Base-by-base conservation (phyloP, 257 asterid species). In the Primulina tabacum region DNA sequence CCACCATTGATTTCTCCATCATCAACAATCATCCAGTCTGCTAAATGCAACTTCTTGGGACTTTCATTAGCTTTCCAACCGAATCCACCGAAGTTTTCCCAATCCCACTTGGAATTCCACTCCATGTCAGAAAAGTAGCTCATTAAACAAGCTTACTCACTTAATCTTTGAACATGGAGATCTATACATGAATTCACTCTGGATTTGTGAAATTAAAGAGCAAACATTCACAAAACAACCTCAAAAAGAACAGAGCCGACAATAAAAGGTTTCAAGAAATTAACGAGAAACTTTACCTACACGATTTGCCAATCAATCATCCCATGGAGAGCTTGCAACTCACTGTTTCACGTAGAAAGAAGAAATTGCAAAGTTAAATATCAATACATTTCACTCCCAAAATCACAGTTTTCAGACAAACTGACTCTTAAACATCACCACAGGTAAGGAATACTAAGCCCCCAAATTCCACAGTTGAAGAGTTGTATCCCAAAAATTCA, bases 31-130 rank as follows among this genome's bases (percentile, higher is more conserved):
- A 79, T 90, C 96, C 92, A 92, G 69, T 87, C 97, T 5, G 83
- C 82, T 65, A 84, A 59, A 60, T 85, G 96, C 73, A 85, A 77
- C 85, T 83, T 85, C 81, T 78, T 86, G 14, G 92, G 78, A 74
- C 83, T 79, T 71, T 82, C 90, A 40, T 77, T 77, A 26, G 84
- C 72, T 77, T 87, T 87, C 24, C 95, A 77, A 71, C 88, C 83
- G 59, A 75, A 81, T 29, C 77, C 71, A 32, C 72, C 88, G 33
- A 84, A 63, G 80, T 83, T 85, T 57, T 83, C 92, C 89, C 89
- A 90, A 64, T 82, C 97, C 90, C 95, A 90, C 83, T 82, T 87
- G 4, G 86, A 66, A 78, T 70, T 83, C 89, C 91, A 87, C 83
- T 90, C 97, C 94, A 89, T 90, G 82, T 80, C 89, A 67, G 82